Conservation (phyloP, 805 yeast genomes). For the Zygotorulaspora sp. region DNA sequence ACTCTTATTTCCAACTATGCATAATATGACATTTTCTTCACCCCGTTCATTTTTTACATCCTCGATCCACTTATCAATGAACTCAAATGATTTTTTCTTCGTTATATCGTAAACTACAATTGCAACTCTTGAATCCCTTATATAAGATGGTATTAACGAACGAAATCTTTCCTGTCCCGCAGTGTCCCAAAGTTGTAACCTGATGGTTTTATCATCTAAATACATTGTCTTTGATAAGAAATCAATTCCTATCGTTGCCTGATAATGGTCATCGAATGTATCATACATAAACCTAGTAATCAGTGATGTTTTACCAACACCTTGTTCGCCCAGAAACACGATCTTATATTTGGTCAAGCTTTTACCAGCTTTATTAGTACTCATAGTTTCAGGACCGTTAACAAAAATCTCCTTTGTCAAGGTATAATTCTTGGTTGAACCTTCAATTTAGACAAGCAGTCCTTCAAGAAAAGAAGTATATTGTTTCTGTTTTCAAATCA, state of each 20-base stretch:
- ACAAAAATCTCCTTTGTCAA: no score
- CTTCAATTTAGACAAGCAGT: no score
- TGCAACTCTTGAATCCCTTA: slow-evolving; percentile 95
- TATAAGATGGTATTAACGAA: slow-evolving; percentile 90
- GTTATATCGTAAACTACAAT: slow-evolving; percentile 94
- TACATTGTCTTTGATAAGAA: slow-evolving; percentile 93
- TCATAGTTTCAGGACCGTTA: slow-evolving; percentile 8
- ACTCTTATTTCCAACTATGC: slow-evolving; percentile 86
- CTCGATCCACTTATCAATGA: slow-evolving; percentile 86
- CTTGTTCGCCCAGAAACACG: slow-evolving; percentile 94
- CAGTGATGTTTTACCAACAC: slow-evolving; percentile 93
- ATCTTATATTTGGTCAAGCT: slow-evolving; percentile 66
- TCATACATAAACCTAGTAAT: slow-evolving; percentile 98
- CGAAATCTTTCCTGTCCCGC: slow-evolving; percentile 97
- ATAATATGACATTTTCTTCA: slow-evolving; percentile 74
- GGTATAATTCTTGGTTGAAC: no score
- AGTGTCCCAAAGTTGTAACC: slow-evolving; percentile 96
- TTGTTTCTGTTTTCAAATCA: no score
- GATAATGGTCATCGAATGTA: slow-evolving; percentile 89
- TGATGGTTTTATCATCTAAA: slow-evolving; percentile 88
- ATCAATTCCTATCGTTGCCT: slow-evolving; percentile 95
- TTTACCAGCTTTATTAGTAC: slow-evolving; percentile 24
- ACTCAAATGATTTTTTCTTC: slow-evolving; percentile 75
- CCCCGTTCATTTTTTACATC: slow-evolving; percentile 94
- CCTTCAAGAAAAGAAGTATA: no score